These are phyloP conservation scores for Barbarea vulgaris DNA, from an alignment of 345 rosid species.

Conservation along the genomic window DNA sequence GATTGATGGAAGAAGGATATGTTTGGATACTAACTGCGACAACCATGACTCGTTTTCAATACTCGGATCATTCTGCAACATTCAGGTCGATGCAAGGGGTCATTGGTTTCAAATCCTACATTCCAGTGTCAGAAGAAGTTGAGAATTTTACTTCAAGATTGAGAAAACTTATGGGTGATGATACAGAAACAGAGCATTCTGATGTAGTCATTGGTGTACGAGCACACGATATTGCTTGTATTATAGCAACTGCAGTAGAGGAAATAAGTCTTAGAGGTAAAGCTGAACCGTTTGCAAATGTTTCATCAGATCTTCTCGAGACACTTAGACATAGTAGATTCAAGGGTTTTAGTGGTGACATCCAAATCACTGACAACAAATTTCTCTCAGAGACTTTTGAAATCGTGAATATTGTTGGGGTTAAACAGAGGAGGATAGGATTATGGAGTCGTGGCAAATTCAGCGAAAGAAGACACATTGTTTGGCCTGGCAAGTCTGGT, in stretches of 20 bases:
- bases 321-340: slow-evolving; percentile 18
- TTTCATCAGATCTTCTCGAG: slow-evolving; percentile 18
- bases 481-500: slow-evolving; percentile 40
- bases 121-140: slow-evolving; percentile 28
- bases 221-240: slow-evolving; percentile 29
- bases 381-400: slow-evolving; percentile 26
- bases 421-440: slow-evolving; percentile 33
- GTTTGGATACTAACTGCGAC: slow-evolving; percentile 43
- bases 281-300: neutral
- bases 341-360: slow-evolving; percentile 41
- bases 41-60: slow-evolving; percentile 23
- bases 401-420: slow-evolving; percentile 35
- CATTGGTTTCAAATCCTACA: slow-evolving; percentile 36
- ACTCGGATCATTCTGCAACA: neutral
- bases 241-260: slow-evolving; percentile 39
- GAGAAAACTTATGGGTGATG: neutral
- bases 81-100: slow-evolving; percentile 37
- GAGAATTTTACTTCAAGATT: slow-evolving; percentile 30
- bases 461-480: neutral
- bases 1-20: slow-evolving; percentile 40
- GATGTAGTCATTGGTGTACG: slow-evolving; percentile 15
- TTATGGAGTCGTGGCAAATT: slow-evolving; percentile 28
- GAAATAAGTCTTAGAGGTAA: neutral
- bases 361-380: slow-evolving; percentile 26
- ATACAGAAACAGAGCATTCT: slow-evolving; percentile 6